Base-by-base conservation (phyloP, 176 grass and related monocot species). In the Oryza longistaminata region DNA sequence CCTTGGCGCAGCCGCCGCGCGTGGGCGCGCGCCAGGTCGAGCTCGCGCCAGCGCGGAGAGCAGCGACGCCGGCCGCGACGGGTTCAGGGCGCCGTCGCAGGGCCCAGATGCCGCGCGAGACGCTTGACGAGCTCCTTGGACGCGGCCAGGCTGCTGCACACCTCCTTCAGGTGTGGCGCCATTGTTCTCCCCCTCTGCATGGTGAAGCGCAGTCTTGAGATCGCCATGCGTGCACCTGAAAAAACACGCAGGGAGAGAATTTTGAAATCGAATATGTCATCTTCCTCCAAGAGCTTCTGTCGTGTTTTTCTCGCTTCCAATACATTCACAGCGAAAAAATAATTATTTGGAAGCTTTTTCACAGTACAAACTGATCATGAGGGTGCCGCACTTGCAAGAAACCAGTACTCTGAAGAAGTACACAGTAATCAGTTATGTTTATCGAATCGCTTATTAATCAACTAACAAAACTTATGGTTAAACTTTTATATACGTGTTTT, bases 101-200 rank as follows among this genome's bases (percentile, higher is more conserved):
- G 73, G 61, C 83, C 77, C 79, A 68, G 22, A 95, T 60, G 70
- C 60, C 79, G 77, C n/a, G 78, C 64, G 34, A 95, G 46, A 14
- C 88, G 86, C 19, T 89, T 92, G 50, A 95, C 72, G 2, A 98
- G 89, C 77, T 93, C 91, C 81, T 86, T 89, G 75, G 89, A 95
- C 34, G 96, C 83, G 7, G 70, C 55, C 39, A 98, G 67, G 77
- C 80, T 87, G 71, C 80, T 89, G 81, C 78, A 86, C 71, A 98
- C 77, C 72, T 95, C 79, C 31, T 87, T 83, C 71, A 85, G 52
- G 83, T 60, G 52, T 24, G 58, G n/a, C n/a, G 48, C 78, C 42
- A 26, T 70, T 4, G 35, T 80, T 72, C 43, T 39, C 46, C 55
- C 9, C 60, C 53, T 58, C 12, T n/a, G 53, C 53, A 78, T 2